A percentile compares a stretch with the other conserved stretches of the same genome.
phyloP scores from a whole-genome alignment of 352 stramenopile genomes.

The Pythium volutum region DNA sequence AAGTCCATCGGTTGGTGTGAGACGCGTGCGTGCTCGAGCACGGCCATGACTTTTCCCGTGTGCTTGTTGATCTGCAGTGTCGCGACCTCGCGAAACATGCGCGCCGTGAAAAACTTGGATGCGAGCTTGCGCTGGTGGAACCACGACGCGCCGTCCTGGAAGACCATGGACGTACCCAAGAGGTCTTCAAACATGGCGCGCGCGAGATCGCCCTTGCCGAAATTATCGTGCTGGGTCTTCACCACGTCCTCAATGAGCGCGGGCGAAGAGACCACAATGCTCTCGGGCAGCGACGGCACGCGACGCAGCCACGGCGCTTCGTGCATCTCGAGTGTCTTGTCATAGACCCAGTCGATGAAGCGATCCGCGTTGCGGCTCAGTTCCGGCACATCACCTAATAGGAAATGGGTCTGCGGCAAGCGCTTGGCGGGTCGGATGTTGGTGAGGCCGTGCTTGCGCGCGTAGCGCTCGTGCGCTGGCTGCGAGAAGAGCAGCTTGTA shows the following conservation, averaged over 20 bases:
- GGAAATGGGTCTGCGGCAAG: background rate
- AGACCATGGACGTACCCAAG: slow-evolving; percentile 23
- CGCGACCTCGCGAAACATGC: slow-evolving; percentile 13
- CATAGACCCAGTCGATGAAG: slow-evolving; percentile 19
- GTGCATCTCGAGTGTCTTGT: background rate
- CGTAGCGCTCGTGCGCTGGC: slow-evolving; percentile 8
- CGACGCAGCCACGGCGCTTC: too few relatives aligned
- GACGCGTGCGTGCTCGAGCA: background rate
- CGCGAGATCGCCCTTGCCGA: slow-evolving; percentile 13
- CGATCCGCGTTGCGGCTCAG: slow-evolving; percentile 11
- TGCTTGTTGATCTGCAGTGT: slow-evolving; percentile 20
- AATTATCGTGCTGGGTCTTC: slow-evolving; percentile 22
- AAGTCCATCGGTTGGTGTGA: slow-evolving; percentile 12
- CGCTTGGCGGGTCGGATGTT: background rate
- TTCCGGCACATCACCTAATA: slow-evolving; percentile 9
- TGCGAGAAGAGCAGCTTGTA: slow-evolving; percentile 17
- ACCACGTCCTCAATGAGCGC: slow-evolving; percentile 21
- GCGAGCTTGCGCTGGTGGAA: slow-evolving; percentile 25
- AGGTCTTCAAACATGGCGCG: slow-evolving; percentile 13
- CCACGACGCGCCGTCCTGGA: slow-evolving; percentile 19
- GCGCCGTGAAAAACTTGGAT: slow-evolving; percentile 19
- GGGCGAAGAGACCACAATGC: slow-evolving; percentile 13
- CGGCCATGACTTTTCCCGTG: background rate
- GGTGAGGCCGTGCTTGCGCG: background rate
- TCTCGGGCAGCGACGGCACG: slow-evolving; percentile 6